Evolutionary conservation across 2,329 filamentous ascomycete species (phyloP), one percentile per base, ranked within the genome.

Genomic region (Ceratocystis destructans): DNA sequence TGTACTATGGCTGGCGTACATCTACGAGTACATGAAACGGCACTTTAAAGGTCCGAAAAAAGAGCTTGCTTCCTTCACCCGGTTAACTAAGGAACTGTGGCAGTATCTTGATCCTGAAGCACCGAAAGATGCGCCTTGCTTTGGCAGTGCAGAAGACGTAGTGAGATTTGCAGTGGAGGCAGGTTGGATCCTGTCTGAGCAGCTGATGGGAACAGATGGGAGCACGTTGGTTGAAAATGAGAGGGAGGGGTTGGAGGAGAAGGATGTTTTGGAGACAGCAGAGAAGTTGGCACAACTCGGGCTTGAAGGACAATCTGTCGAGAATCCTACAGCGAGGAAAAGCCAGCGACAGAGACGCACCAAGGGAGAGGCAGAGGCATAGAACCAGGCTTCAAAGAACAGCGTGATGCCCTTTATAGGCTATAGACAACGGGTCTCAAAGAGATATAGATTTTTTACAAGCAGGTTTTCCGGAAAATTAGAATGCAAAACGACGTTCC

Each of bases 1-100:
- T 69, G 82, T 86, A 1, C 74, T 87, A 20, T 87, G 84, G 84
- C 77, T 87, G 53, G 81, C 82, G 2, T 87, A 86, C 69, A 75
- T 85, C 4, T 85, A 85, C 70, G 74, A 77, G 45, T 85, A 84
- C 72, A 73, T 85, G 66, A 70, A 76, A 2, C 70, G 69, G 5
- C 76, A 79, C 68, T 85, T 82, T 69, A 69, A 70, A 10, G 82
- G 82, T 4, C 74, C 77, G 7, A 78, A 76, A 69, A 76, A 74
- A 67, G 77, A 80, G 22, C 71, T 84, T 12, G 71, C 71, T 3
- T 68, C 69, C 1, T 86, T 85, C 70, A 76, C 75, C 67, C 74
- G 73, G 17, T 73, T 76, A 53, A 84, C 82, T 1, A 75, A 72
- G 65, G 82, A 85, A 72, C 71, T 86, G 69, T 82, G 80, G 79